Evolutionary conservation across 2,329 filamentous ascomycete genomes (phyloP).

Genomic region (Colletotrichum salicis): DNA sequence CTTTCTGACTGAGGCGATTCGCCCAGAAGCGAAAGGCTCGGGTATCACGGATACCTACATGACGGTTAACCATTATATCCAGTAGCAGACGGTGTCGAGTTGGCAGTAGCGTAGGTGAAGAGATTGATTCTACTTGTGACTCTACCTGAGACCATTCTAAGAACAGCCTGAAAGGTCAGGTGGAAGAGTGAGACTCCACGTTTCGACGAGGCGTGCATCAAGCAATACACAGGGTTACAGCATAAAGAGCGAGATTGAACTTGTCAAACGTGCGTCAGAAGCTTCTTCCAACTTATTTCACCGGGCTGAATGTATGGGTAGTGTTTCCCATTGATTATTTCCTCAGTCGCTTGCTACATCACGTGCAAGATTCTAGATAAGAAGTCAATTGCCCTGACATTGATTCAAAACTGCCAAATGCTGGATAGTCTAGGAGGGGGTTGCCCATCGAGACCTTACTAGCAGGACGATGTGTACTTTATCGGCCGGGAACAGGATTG

Average conservation of each 20-base stretch:
- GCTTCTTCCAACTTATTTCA: no score
- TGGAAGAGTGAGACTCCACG: background rate
- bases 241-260: background rate
- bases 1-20: background rate
- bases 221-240: background rate
- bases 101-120: no score
- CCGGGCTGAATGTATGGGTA: no score
- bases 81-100: background rate
- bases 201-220: background rate
- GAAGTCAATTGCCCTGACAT: background rate
- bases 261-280: background rate
- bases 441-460: background rate
- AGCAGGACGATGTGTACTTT: background rate
- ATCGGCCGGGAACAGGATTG: background rate
- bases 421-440: background rate
- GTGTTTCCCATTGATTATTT: no score
- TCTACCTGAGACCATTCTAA: background rate
- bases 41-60: background rate
- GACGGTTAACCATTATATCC: background rate
- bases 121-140: background rate
- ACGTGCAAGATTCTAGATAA: background rate
- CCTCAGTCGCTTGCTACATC: background rate
- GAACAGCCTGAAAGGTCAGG: background rate
- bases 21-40: background rate
- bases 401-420: background rate